These are phyloP conservation scores for Camellia granthamiana DNA, from an alignment of 148 eudicot species.

Conservation along the genomic window DNA sequence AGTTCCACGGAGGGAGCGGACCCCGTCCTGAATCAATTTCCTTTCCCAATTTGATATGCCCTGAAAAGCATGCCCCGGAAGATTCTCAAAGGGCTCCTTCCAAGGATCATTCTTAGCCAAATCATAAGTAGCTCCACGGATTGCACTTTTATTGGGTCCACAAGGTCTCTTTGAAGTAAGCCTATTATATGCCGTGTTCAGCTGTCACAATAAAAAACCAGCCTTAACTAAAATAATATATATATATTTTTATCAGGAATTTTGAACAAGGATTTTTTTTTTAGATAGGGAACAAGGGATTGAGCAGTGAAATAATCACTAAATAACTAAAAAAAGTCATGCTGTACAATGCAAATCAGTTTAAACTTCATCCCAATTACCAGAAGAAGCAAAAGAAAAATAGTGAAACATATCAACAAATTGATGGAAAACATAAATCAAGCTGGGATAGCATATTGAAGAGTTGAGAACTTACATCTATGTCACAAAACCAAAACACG, in stretches of 20 bases:
- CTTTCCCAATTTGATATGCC: constrained; percentile 83
- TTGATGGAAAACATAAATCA: background rate
- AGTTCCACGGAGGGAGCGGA: constrained; percentile 65
- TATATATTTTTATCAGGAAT: no score
- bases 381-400: no score
- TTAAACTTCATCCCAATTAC: background rate
- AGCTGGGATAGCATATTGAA: background rate
- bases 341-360: background rate
- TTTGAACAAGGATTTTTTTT: no score
- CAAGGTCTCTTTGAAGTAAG: constrained; percentile 82
- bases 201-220: constrained; percentile 35
- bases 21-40: constrained; percentile 76
- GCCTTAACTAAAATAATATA: no score
- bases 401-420: background rate
- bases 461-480: constrained; percentile 59
- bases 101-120: constrained; percentile 68
- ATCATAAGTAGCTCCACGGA: constrained; percentile 92
- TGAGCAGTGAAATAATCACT: background rate
- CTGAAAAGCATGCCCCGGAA: constrained; percentile 75
- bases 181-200: constrained; percentile 54
- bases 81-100: constrained; percentile 83
- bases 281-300: background rate
- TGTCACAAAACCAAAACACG: constrained; percentile 87
- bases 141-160: constrained; percentile 82
- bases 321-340: background rate